Base-by-base conservation (phyloP, 768 basidiomycete species). In the Suillus tomentosus region DNA sequence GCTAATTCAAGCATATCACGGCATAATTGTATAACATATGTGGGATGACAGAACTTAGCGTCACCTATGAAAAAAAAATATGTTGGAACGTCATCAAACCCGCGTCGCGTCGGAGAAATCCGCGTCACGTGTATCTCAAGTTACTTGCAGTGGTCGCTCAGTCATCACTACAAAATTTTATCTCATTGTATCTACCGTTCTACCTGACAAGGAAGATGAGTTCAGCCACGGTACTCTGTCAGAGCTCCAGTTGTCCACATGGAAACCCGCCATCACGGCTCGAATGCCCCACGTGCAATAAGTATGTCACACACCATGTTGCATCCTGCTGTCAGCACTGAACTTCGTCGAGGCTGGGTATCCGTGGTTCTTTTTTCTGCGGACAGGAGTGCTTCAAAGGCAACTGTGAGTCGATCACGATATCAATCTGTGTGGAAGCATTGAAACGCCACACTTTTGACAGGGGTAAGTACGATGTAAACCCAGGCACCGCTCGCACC, bases 321-420 rank as follows among this genome's bases (percentile, higher is more conserved):
- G 53, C 53, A 54, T 54, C 53, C 53, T 54, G 53, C 53, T 54
- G 53, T 48, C 54, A 56, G 57, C 48, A 10, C 51, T 67, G 58
- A 67, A 62, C 36, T 37, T 37, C 36, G 69, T 67, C 61, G 59
- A 71, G 92, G 74, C 81, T 94, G 40, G 91, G 90, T 60, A 89
- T 95, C 67, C 83, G 82, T 56, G 91, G 92, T 37, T 94, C 92
- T 39, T 92, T 90, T 74, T 99, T 96, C 79, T 98, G 96, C 68
- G 87, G 89, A 31, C 96, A 99, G 77, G 94, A 92, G 59, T 99
- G 96, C 79, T 98, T 98, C 86, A 98, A 97, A 78, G 85, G 88
- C 55, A 90, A 86, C 76, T 99, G 96, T 96, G 76, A 81, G 95
- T 82, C 45, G 7, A 22, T 58, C n/a, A 42, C 57, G 39, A 58